phyloP scores from a whole-genome alignment of 768 basidiomycete species.

The Phlebiopsis flavidoalba region DNA sequence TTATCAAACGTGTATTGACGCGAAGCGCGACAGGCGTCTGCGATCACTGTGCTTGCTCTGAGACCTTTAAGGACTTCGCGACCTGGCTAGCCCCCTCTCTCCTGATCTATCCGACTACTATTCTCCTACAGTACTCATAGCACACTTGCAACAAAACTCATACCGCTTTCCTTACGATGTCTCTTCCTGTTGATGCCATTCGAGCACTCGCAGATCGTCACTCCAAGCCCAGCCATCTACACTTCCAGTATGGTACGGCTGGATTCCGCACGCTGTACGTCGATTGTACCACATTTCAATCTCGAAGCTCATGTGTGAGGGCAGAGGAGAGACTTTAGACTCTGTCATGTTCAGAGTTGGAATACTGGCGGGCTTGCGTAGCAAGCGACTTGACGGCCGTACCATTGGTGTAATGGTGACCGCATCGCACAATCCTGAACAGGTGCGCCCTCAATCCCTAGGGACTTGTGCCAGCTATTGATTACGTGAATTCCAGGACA shows the following conservation, averaged over 20 bases:
- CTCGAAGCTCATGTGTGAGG: conserved; percentile 12
- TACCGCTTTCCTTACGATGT: conserved; percentile 11
- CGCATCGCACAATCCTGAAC: conserved; percentile 98
- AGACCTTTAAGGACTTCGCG: neutral
- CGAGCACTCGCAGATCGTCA: conserved; percentile 51
- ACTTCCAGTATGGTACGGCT: conserved; percentile 89
- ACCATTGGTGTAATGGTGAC: conserved; percentile 98
- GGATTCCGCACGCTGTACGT: conserved; percentile 89
- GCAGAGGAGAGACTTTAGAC: conserved; percentile 67
- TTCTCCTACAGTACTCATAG: neutral
- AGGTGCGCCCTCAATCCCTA: conserved; percentile 40
- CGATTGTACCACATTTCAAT: neutral
- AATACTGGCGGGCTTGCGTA: conserved; percentile 82
- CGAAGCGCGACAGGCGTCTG: neutral
- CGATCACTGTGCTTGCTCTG: neutral
- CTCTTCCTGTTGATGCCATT: conserved; percentile 37
- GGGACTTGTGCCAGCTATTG: neutral
- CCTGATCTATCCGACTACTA: neutral
- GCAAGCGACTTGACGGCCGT: conserved; percentile 86
- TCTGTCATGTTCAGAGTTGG: conserved; percentile 94
- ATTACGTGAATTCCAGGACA: conserved; percentile 56
- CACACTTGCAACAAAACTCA: neutral
- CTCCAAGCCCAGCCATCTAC: conserved; percentile 64
- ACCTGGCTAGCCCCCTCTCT: neutral
- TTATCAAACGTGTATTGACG: conserved; percentile 1